These are phyloP conservation scores for Leccinum subrobustum DNA, from an alignment of 1,284 basidiomycete genomes.

Conservation along the genomic window DNA sequence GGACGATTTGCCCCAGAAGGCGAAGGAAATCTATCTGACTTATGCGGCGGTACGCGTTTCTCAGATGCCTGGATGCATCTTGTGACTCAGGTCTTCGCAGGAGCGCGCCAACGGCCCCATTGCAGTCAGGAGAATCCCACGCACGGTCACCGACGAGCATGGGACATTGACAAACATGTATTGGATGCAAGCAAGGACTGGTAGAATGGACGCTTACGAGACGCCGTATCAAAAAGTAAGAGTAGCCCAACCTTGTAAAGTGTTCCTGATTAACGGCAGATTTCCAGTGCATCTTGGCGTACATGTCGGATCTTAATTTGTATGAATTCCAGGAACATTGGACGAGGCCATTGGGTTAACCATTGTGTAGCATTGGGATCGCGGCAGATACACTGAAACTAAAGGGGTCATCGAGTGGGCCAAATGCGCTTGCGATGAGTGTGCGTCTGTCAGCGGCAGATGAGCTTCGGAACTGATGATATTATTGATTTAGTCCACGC, in stretches of 20 bases:
- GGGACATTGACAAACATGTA: conserved; percentile 59
- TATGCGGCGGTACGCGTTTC: conserved; percentile 44
- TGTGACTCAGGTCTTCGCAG: conserved; percentile 36
- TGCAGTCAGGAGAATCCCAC: conserved; percentile 53
- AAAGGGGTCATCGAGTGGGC: conserved; percentile 47
- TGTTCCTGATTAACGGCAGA: conserved; percentile 8
- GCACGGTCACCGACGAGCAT: conserved; percentile 40
- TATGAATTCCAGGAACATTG: conserved; percentile 35
- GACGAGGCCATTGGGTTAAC: conserved; percentile 6
- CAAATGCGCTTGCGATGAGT: conserved; percentile 65
- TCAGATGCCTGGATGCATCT: not conserved
- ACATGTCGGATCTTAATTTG: conserved; percentile 85
- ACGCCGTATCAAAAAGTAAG: conserved; percentile 78
- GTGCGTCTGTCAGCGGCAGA: conserved; percentile 40
- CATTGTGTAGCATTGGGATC: conserved; percentile 55
- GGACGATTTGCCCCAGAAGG: conserved; percentile 33
- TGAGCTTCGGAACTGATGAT: conserved; percentile 1
- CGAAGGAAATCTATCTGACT: conserved; percentile 34
- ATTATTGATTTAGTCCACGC: conserved; percentile 54
- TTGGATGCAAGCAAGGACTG: conserved; percentile 78
- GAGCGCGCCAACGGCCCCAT: conserved; percentile 72
- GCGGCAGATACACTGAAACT: conserved; percentile 68
- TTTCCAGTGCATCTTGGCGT: conserved; percentile 78
- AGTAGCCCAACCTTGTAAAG: not conserved
- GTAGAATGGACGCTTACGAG: conserved; percentile 58